Base-by-base conservation (phyloP, 257 asterid species). In the Penstemon newberryi region DNA sequence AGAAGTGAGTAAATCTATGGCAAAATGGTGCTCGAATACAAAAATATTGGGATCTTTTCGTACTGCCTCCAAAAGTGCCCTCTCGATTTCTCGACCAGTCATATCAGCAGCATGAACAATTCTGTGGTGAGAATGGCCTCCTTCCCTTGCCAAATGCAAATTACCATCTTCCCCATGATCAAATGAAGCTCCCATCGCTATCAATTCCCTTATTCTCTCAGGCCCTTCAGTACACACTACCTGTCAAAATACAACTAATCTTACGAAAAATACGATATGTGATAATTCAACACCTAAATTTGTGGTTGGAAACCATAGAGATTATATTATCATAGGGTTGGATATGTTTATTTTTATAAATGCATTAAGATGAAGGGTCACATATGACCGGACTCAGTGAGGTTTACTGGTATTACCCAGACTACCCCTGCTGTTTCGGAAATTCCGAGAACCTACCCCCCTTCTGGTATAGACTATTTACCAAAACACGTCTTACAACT, bases 201-300 rank as follows among this genome's bases (percentile, higher is more conserved):
- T 91, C 82, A 94, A 73, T 78, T 94, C 97, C 70, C 80, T 86
- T 71, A 94, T 89, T 79, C 99, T 94, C 63, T 91, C 96, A 19
- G 99, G 96, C 60, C 99, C 99, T 83, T 94, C 99, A 7, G 99
- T 91, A 69, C 99, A 94, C 64, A 94, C 99, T 66, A 94, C 95
- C 97, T 94, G 86, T 54, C n/a, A 73, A 65, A 67, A 66, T 56
- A 55, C 50, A 67, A 69, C 56, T 37, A 60, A 47, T 57, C 53
- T 67, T 44, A 43, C 72, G 65, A 71, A 44, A 74, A 1, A 45
- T 45, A 69, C 33, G 33, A 25, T 25, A 25, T 25, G 33, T 25
- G 33, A 25, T 25, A 25, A 25, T 25, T 25, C 2, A 25, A 25
- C 33, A 25, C 33, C 33, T 25, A 25, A 25, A 25, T 25, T 1